Evolutionary conservation across 1,139 yeast genomes (phyloP), one percentile per base, ranked within the genome.

Genomic region (Saccharomycopsis hybrid): DNA sequence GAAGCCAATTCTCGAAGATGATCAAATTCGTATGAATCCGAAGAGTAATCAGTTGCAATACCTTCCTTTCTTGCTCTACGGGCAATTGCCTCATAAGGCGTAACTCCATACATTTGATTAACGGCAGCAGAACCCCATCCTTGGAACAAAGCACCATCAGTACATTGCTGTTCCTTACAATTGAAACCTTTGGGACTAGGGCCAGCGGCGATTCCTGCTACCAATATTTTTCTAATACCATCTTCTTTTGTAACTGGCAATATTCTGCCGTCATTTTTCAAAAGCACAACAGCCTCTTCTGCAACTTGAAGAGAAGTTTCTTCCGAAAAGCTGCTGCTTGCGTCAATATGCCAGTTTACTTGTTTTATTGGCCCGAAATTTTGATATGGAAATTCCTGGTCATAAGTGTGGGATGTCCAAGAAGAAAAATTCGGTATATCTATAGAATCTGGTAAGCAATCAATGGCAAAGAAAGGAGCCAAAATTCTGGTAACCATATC

Each of bases 401-500:
- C 82, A 57, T 68, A 72, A 1, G 81, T 76, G 56, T 76, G 77
- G 52, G 65, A 64, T 3, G 83, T 76, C 82, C 82, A 78, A 1
- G 83, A 76, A 53, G 76, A 72, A 61, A 80, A 80, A 59, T 77
- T 79, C 31, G 85, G 83, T 1, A 63, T 56, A 41, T 70, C 74
- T 11, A 69, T 71, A n/a, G 55, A 57, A 8, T 50, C 55, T 39
- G 58, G 74, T 9, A 69, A 71, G 9, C 38, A 43, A 31, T 43
- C 47, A 43, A 71, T 57, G 9, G 74, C 72, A 62, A 73, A 78
- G 59, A 78, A 80, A 0, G 85, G 76, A 0, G 82, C 82, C 57
- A 80, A 62, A 36, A 80, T 75, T 54, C 85, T 65, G 7, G 74
- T 71, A 0, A 71, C 84, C 86, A 80, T 80, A 59, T 80, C 85